Conservation (phyloP, 257 asterid genomes). For the Vinca minor region DNA sequence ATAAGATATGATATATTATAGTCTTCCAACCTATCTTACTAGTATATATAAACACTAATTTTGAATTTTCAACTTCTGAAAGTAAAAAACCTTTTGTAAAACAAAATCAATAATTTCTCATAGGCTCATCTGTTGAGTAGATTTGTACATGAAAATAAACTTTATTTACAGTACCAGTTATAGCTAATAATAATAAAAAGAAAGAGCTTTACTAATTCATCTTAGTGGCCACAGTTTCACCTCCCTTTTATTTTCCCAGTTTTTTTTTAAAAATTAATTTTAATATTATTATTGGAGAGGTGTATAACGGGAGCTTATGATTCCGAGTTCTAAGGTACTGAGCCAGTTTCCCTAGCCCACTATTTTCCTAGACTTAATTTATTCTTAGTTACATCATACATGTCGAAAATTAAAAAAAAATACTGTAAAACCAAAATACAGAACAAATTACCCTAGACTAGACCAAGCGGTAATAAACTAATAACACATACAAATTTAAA, state of each 20-base stretch:
- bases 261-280: no score
- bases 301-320: no score
- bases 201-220: not conserved
- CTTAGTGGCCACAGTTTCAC: not conserved
- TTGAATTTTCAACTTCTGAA: not conserved
- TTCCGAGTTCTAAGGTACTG: no score
- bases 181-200: not conserved
- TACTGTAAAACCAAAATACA: no score
- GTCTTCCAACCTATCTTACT: not conserved
- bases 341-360: no score
- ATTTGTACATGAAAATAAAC: not conserved
- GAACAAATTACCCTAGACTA: no score
- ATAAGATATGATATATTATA: not conserved
- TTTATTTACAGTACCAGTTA: not conserved
- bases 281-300: no score
- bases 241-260: not conserved
- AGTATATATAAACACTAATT: not conserved
- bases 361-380: no score
- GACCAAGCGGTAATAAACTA: no score
- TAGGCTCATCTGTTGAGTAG: not conserved
- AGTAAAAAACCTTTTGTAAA: not conserved
- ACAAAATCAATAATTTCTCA: not conserved
- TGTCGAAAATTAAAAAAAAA: no score
- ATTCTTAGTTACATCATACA: no score
- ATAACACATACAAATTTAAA: no score